phyloP scores from a whole-genome alignment of 78 protist species.

The Mantamonas sphyraenae region DNA sequence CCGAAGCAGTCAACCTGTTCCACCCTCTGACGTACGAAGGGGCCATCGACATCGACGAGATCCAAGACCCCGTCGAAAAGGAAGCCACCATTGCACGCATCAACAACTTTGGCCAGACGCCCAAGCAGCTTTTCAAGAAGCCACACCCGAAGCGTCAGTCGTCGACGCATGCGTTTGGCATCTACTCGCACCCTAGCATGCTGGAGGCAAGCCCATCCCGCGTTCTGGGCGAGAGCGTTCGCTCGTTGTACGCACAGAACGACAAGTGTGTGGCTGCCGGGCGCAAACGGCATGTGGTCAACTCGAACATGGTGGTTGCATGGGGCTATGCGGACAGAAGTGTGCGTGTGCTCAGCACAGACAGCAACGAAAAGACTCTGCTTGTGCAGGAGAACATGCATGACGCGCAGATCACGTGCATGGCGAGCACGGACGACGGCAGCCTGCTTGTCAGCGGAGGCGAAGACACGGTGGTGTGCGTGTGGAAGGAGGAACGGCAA shows the following conservation, averaged over 20 bases:
- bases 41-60: conserved; percentile 35
- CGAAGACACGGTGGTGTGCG: neutral
- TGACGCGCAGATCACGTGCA: neutral
- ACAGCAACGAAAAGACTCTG: too few species aligned
- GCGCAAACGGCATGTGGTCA: too few species aligned
- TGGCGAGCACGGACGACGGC: neutral
- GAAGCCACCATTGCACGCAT: conserved; percentile 60
- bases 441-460: conserved; percentile 13
- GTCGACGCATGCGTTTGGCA: too few species aligned
- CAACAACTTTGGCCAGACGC: conserved; percentile 96
- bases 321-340: too few species aligned
- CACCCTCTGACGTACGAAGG: conserved; percentile 82
- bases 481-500: neutral
- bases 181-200: too few species aligned
- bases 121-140: conserved; percentile 78
- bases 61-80: conserved; percentile 30
- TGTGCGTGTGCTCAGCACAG: too few species aligned
- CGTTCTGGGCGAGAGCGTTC: too few species aligned
- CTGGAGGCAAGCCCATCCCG: too few species aligned
- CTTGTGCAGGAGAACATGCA: conserved; percentile 5
- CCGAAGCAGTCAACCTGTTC: conserved; percentile 78
- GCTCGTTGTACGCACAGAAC: too few species aligned
- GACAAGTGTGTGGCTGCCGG: too few species aligned
- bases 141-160: conserved; percentile 43
- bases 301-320: too few species aligned